Conservation (phyloP, 2,329 filamentous ascomycete species). For the Tolypocladium endophyticum region DNA sequence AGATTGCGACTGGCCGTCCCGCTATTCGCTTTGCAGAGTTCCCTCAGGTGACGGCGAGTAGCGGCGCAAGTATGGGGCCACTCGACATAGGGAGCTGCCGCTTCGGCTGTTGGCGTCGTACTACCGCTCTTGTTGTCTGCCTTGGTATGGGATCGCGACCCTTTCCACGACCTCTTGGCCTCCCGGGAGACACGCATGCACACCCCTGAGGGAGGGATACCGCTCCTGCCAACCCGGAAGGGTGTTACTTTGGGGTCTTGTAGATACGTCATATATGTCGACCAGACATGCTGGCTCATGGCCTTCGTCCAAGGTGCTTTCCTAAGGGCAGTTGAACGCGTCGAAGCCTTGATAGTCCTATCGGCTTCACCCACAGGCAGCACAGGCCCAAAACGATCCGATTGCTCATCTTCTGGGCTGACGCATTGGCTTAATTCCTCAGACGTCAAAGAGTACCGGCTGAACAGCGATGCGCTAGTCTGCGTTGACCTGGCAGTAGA, state of each 20-base stretch:
- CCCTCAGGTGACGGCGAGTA: conserved; percentile 50
- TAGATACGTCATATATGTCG: conserved; percentile 53
- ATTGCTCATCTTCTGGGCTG: conserved; percentile 33
- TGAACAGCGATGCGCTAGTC: conserved; percentile 47
- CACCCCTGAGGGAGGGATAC: conserved; percentile 54
- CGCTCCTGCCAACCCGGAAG: conserved; percentile 51
- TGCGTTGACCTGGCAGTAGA: conserved; percentile 50
- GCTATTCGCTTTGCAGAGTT: conserved; percentile 49
- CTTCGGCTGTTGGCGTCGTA: conserved; percentile 42
- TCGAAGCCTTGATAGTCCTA: conserved; percentile 17
- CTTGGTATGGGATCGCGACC: conserved; percentile 32
- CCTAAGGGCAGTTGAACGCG: conserved; percentile 21
- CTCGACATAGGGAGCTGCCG: conserved; percentile 37
- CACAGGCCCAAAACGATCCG: conserved; percentile 12
- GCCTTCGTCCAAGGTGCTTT: conserved; percentile 53
- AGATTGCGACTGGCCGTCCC: conserved; percentile 30
- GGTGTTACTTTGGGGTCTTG: conserved; percentile 59
- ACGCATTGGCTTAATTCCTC: conserved; percentile 43
- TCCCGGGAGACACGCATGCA: conserved; percentile 55
- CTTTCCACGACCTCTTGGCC: conserved; percentile 57
- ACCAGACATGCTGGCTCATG: conserved; percentile 57
- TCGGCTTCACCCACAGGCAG: conserved; percentile 17
- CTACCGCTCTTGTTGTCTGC: conserved; percentile 37
- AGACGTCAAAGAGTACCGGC: conserved; percentile 43
- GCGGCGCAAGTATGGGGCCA: conserved; percentile 57